phyloP scores from a whole-genome alignment of 106 monocot genomes.

The Dioscorea zingiberensis region DNA sequence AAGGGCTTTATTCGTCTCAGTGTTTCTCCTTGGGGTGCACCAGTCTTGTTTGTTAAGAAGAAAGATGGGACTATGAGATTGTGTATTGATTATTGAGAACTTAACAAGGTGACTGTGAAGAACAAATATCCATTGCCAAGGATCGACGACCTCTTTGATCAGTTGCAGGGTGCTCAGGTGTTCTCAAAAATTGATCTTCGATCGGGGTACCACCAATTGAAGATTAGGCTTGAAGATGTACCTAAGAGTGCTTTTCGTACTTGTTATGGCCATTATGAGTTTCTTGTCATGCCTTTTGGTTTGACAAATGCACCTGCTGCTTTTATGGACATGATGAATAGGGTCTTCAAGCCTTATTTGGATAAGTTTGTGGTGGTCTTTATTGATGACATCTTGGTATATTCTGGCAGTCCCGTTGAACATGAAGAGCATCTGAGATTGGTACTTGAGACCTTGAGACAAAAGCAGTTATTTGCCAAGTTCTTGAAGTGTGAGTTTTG shows the following conservation, averaged over 20 bases:
- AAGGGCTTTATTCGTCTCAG: background rate
- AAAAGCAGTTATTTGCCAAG: background rate
- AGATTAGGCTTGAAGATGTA: background rate
- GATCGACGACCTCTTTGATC: conserved; percentile 8
- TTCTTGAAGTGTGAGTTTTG: conserved; percentile 4
- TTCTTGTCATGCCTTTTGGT: background rate
- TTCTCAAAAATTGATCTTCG: conserved; percentile 3
- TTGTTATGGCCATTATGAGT: conserved; percentile 3
- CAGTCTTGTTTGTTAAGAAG: background rate
- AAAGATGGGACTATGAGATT: background rate
- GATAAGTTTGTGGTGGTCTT: background rate
- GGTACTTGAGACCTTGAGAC: background rate
- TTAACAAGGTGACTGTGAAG: conserved; percentile 4
- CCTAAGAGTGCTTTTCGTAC: background rate
- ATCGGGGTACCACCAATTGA: background rate
- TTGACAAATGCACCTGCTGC: background rate
- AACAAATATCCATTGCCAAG: background rate
- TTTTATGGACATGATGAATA: background rate
- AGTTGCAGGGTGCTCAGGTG: background rate
- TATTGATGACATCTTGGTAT: background rate
- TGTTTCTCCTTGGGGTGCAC: conserved; percentile 1
- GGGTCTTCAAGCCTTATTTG: background rate
- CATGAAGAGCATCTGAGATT: conserved; percentile 5
- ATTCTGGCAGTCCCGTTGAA: background rate
- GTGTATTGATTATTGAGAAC: background rate